A percentile compares a stretch with the other conserved stretches of the same genome.
These are phyloP conservation scores for Pleurotus tuber-regium DNA, from an alignment of 768 basidiomycete species.

Conservation along the genomic window DNA sequence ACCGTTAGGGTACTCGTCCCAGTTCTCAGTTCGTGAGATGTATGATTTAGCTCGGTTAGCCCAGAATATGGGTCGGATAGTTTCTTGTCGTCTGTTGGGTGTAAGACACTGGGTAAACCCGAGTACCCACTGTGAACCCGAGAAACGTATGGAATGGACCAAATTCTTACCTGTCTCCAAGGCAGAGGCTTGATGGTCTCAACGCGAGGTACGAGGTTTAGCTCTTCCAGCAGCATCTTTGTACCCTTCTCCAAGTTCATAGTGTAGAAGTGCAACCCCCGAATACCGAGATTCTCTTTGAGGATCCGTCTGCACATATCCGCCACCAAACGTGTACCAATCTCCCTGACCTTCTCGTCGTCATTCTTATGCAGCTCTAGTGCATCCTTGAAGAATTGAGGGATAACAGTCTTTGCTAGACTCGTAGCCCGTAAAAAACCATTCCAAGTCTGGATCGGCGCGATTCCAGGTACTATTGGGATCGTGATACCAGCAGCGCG, in stretches of 20 bases:
- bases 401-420: constrained; percentile 77
- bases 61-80: constrained; percentile 98
- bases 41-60: constrained; percentile 96
- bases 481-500: constrained; percentile 84
- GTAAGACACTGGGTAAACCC: constrained; percentile 70
- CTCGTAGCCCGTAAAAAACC: constrained; percentile 85
- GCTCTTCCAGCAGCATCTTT: constrained; percentile 90
- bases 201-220: constrained; percentile 81
- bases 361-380: constrained; percentile 88
- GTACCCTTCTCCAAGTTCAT: constrained; percentile 97
- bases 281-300: constrained; percentile 74
- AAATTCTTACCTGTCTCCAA: constrained; percentile 80
- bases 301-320: constrained; percentile 92
- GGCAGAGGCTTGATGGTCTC: constrained; percentile 95
- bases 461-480: constrained; percentile 92
- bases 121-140: constrained; percentile 13
- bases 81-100: constrained; percentile 85
- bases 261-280: constrained; percentile 93
- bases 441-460: constrained; percentile 95
- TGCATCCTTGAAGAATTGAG: constrained; percentile 68
- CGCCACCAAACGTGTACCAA: constrained; percentile 93
- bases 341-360: constrained; percentile 88
- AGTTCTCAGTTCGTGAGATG: constrained; percentile 93
- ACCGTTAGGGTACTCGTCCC: constrained; percentile 99
- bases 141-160: constrained; percentile 6